Evolutionary conservation across 208 protist genomes (phyloP), one percentile per base, ranked within the genome.

Genomic region (Trypanosoma cruzi): DNA sequence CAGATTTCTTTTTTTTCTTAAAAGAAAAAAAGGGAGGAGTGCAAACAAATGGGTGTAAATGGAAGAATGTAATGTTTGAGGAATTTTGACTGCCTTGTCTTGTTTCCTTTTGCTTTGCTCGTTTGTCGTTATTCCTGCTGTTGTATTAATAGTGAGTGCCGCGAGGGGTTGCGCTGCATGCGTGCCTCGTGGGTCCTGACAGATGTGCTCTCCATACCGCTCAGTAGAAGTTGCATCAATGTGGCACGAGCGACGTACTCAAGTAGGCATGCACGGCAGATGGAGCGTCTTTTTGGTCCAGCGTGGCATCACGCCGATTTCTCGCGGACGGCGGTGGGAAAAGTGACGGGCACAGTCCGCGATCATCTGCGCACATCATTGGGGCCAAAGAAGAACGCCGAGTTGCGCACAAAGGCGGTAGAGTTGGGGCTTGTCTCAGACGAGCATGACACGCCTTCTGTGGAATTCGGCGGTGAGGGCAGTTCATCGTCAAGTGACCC

Each of bases 231-330:
- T 52, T 4, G 18, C 2, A 40, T 24, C 7, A 46, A 52, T 53
- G 20, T 40, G 31, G 4, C 20, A 11, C 64, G 52, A 32, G 64
- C 5, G 16, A 2, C 53, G 34, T 53, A 13, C 13, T 81, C 69
- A 24, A 59, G 76, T 16, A 77, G 81, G 4, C 63, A 78, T n/a
- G 52, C 60, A 66, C 74, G 83, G 6, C 83, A 92, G 46, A 75
- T 83, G 22, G 75, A 85, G 68, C 75, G 72, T 6, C 62, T 34
- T 18, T 84, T 69, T 72, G 83, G 80, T 5, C 77, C 76, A 24
- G 44, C 85, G 53, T 85, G 80, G 86, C 80, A 81, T 28, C 87
- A 86, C 53, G 58, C 36, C n/a, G 65, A 34, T 31, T 24, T 54
- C 32, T 29, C 37, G n/a, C 18, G n/a, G 32, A 24, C 46, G 18